A percentile compares a stretch with the other conserved stretches of the same genome.
phyloP scores from a whole-genome alignment of 2,329 filamentous ascomycete species.

The Pestalotiopsis sp. region DNA sequence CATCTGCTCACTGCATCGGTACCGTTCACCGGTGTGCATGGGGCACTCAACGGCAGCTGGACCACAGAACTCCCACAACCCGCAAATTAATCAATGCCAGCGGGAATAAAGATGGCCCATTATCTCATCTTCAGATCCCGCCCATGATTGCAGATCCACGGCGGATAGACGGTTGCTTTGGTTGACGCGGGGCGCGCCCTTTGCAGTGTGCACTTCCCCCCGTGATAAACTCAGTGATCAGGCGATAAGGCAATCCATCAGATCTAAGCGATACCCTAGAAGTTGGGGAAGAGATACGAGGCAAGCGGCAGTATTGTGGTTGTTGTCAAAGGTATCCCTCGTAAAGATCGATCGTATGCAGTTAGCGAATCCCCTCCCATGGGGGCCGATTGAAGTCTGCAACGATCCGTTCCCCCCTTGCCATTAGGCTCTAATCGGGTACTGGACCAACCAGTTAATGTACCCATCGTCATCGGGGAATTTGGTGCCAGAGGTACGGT shows the following conservation, averaged over 20 bases:
- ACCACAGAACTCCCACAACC: background rate
- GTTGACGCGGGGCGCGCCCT: background rate
- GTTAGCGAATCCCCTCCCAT: background rate
- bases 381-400: background rate
- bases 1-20: background rate
- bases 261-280: background rate
- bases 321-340: background rate
- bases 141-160: background rate
- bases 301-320: background rate
- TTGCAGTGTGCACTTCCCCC: background rate
- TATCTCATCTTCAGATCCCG: background rate
- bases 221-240: background rate
- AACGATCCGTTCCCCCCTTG: constrained; percentile 5
- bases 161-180: background rate
- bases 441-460: background rate
- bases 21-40: background rate
- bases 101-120: background rate
- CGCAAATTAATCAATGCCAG: background rate
- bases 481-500: background rate
- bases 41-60: background rate
- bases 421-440: constrained; percentile 7
- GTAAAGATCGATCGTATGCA: background rate
- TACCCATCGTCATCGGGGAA: background rate
- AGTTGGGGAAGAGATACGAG: background rate
- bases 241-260: background rate